A percentile compares a stretch with the other conserved stretches of the same genome.
These are phyloP conservation scores for Penicillium concentricum DNA, from an alignment of 2,329 filamentous ascomycete genomes.

Conservation along the genomic window DNA sequence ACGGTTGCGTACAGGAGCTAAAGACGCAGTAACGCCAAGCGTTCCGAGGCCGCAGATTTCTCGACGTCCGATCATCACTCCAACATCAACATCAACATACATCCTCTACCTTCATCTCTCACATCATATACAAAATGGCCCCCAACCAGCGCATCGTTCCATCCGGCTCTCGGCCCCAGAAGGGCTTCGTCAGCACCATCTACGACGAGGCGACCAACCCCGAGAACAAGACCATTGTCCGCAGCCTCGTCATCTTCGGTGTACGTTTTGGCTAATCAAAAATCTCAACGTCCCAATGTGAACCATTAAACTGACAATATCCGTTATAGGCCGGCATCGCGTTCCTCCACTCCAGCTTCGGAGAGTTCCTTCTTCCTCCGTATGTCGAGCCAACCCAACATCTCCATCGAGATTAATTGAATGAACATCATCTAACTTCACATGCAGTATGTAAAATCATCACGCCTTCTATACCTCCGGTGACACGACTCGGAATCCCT, in stretches of 20 bases:
- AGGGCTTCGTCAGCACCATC: conserved; percentile 57
- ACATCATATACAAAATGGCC: conserved; percentile 52
- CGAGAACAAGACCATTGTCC: conserved; percentile 68
- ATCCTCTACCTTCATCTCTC: conserved; percentile 1
- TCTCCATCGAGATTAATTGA: conserved; percentile 10
- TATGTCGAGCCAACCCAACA: conserved; percentile 33
- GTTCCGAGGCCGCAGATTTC: conserved; percentile 34
- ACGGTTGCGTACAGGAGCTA: conserved; percentile 27
- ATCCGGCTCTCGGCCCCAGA: conserved; percentile 46
- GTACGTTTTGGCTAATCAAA: conserved; percentile 48
- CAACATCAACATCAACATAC: conserved; percentile 4
- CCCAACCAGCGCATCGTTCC: conserved; percentile 60
- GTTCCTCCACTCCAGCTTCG: conserved; percentile 66
- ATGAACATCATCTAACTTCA: conserved; percentile 3
- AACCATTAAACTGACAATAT: conserved; percentile 13
- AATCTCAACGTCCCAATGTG: not conserved
- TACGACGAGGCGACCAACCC: conserved; percentile 64
- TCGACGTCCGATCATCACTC: conserved; percentile 18
- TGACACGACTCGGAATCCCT: conserved; percentile 11
- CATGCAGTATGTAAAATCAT: conserved; percentile 17
- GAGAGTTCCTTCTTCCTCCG: conserved; percentile 66
- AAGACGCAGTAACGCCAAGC: conserved; percentile 34
- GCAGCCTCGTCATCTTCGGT: conserved; percentile 66
- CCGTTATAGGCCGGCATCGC: conserved; percentile 60
- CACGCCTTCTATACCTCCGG: conserved; percentile 8